Base-by-base conservation (phyloP, 768 basidiomycete species). In the Suillus cothurnatus region DNA sequence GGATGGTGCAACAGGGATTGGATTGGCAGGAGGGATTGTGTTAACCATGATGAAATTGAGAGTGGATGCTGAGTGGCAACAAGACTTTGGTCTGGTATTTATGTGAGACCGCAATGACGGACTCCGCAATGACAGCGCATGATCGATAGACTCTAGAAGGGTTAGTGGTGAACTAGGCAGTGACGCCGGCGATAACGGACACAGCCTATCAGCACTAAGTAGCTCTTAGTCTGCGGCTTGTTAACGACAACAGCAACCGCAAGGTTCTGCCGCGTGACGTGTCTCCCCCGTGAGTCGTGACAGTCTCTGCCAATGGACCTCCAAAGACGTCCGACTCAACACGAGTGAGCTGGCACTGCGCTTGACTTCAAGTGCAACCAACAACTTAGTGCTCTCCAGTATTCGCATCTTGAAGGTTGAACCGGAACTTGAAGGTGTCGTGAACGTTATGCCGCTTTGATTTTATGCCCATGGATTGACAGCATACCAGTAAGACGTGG, bases 1-100 rank as follows among this genome's bases (percentile, higher is more conserved):
- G 38, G 76, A 77, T 1, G 66, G 70, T 0, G 32, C 31, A 3
- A 67, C 71, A 19, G 69, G 72, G 23, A 72, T 4, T 63, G 17
- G 50, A 31, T 59, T 59, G 6, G 58, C 28, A 12, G 58, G 58
- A 59, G 58, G 58, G 31, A 59, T 31, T 19, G 58, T 59, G 26
- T 59, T 59, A 28, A 59, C 58, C 58, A 59, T 59, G 58, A 21
- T 59, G 11, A 28, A 53, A 28, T 28, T 52, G 28, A 52, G 8
- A 26, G 19, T 36, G 36, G 6, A 19, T 23, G 34, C 12, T 34
- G 14, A 17, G 4, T 3, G 36, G 6, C 0, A 4, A n/a, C n/a
- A 17, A 39, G 17, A 28, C 4, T 7, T 19, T 41, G 26, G 2
- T 5, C 39, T 31, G 19, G 19, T 59, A 41, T 59, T 41, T 59